Conservation (phyloP, 805 yeast species). For the Priceomyces carsonii region DNA sequence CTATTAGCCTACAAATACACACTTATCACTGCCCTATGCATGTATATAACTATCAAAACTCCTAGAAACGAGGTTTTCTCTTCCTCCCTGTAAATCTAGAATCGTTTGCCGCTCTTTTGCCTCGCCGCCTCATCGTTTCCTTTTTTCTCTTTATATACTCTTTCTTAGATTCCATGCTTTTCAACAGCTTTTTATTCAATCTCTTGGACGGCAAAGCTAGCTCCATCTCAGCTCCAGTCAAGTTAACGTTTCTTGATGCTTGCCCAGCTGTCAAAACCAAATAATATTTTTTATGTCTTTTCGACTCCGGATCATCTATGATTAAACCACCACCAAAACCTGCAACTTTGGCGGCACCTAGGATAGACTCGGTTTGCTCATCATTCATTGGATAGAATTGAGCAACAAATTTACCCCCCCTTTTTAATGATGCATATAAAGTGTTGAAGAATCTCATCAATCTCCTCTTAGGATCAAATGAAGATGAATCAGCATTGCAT, state of each 20-base stretch:
- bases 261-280: constrained; percentile 86
- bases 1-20: no score
- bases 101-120: constrained; percentile 84
- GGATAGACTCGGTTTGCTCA: constrained; percentile 73
- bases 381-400: constrained; percentile 96
- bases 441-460: constrained; percentile 82
- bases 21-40: no score
- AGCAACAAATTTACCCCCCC: constrained; percentile 97
- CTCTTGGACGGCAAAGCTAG: constrained; percentile 48
- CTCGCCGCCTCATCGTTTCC: constrained; percentile 88
- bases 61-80: constrained; percentile 44
- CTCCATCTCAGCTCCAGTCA: constrained; percentile 81
- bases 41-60: no score
- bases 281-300: constrained; percentile 87
- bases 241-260: constrained; percentile 70
- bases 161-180: constrained; percentile 69
- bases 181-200: constrained; percentile 47
- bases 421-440: constrained; percentile 76
- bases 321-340: constrained; percentile 97
- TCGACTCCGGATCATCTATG: constrained; percentile 90
- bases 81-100: constrained; percentile 88
- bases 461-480: constrained; percentile 82
- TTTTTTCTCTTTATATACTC: constrained; percentile 88
- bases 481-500: constrained; percentile 88
- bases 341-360: constrained; percentile 84